A percentile compares a stretch with the other conserved stretches of the same genome.
These are phyloP conservation scores for Peterozyma xylosa DNA, from an alignment of 805 yeast species.

Conservation along the genomic window DNA sequence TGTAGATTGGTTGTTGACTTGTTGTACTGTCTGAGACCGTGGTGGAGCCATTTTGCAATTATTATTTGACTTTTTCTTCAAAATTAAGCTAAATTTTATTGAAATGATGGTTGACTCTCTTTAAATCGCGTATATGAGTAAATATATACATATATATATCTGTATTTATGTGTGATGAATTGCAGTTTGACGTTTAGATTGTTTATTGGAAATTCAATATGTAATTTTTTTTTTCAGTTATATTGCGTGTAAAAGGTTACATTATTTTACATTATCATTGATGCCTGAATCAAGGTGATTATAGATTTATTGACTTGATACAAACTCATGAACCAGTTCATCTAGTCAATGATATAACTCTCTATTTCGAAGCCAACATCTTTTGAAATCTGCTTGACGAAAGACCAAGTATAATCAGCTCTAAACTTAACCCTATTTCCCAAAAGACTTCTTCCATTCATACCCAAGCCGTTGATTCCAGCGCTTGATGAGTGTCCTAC, in stretches of 20 bases:
- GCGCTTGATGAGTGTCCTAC: constrained; percentile 9
- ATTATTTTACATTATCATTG: too few relatives aligned
- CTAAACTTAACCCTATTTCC: constrained; percentile 73
- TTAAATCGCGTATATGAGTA: too few relatives aligned
- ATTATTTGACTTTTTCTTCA: too few relatives aligned
- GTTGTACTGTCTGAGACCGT: too few relatives aligned
- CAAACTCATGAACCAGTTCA: too few relatives aligned
- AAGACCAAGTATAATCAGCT: constrained; percentile 65
- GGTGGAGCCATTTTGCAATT: too few relatives aligned
- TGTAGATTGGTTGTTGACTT: too few relatives aligned
- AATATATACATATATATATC: too few relatives aligned
- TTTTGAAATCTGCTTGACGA: constrained; percentile 49
- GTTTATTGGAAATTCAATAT: background rate
- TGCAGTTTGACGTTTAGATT: background rate
- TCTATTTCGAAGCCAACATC: constrained; percentile 62
- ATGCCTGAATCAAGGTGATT: too few relatives aligned
- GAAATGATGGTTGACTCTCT: too few relatives aligned
- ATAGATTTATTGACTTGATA: too few relatives aligned
- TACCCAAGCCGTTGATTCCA: constrained; percentile 12
- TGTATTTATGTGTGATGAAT: background rate
- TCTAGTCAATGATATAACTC: constrained; percentile 42
- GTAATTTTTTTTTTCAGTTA: background rate
- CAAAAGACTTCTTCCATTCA: constrained; percentile 24
- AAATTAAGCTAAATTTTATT: too few relatives aligned
- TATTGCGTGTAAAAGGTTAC: background rate